A percentile compares a stretch with the other conserved stretches of the same genome.
These are phyloP conservation scores for Saturnispora serradocipensis DNA, from an alignment of 805 yeast genomes.

Conservation along the genomic window DNA sequence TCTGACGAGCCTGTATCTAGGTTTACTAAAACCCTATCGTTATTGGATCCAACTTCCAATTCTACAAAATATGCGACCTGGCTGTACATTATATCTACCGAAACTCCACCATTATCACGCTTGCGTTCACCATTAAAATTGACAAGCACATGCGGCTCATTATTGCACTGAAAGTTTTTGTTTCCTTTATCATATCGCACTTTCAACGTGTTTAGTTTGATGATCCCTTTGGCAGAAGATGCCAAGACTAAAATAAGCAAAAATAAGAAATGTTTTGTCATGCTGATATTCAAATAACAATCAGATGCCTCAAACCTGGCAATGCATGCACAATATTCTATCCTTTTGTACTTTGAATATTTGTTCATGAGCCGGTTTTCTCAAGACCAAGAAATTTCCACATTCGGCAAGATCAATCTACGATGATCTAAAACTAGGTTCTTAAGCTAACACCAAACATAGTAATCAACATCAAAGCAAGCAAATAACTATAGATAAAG, in stretches of 20 bases:
- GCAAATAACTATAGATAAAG: too few relatives aligned
- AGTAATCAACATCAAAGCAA: neutral
- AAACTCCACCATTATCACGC: constrained; percentile 1
- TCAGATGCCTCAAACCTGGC: neutral
- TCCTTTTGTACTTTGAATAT: neutral
- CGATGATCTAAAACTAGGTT: neutral
- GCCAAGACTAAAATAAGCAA: neutral
- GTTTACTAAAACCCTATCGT: constrained; percentile 39
- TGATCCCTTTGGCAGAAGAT: neutral
- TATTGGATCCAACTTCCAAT: constrained; percentile 43
- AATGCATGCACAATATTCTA: neutral
- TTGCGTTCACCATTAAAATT: neutral
- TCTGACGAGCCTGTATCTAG: constrained; percentile 66
- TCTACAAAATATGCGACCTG: constrained; percentile 28
- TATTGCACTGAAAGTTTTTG: neutral
- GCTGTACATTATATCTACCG: constrained; percentile 4
- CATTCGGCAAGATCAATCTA: neutral
- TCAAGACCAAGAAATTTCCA: neutral
- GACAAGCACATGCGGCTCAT: neutral
- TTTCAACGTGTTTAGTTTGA: neutral
- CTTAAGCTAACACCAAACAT: neutral
- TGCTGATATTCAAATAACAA: neutral
- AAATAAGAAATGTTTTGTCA: neutral
- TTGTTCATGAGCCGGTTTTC: neutral
- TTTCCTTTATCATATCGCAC: neutral